Conservation (phyloP, 192 early-diverging fungal genomes). For the Linnemannia exigua region DNA sequence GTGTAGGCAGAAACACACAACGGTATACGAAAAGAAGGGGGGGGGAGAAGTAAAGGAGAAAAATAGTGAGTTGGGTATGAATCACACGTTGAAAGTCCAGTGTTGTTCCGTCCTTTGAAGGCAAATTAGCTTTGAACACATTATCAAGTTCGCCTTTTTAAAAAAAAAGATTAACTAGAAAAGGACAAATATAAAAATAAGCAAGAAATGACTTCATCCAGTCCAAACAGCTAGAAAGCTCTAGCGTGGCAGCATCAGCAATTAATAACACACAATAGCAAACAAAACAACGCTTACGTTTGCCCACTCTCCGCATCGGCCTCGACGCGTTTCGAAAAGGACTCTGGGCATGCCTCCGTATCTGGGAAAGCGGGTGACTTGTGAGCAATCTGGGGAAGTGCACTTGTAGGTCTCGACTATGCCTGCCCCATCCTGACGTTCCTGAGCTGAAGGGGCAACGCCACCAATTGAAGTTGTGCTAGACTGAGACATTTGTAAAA, state of each 20-base stretch:
- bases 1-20: background rate
- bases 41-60: too few relatives aligned
- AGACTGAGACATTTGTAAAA: constrained; percentile 12
- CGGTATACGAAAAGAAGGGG: background rate
- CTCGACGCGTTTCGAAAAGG: constrained; percentile 60
- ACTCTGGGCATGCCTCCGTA: constrained; percentile 62
- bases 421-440: constrained; percentile 56
- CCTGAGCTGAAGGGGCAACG: constrained; percentile 51
- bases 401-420: constrained; percentile 61
- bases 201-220: background rate
- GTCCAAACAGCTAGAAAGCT: too few relatives aligned
- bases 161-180: background rate
- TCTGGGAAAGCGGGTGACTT: constrained; percentile 63
- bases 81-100: background rate
- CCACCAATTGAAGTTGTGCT: constrained; percentile 30
- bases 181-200: background rate
- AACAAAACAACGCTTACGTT: constrained; percentile 54
- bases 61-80: background rate
- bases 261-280: background rate
- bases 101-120: background rate
- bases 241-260: background rate
- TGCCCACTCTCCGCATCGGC: constrained; percentile 73
- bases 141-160: background rate
- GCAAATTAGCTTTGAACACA: background rate
- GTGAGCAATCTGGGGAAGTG: constrained; percentile 33